Conservation (phyloP, 176 grass and related monocot genomes). For the Rhipidocladum racemiflorum region DNA sequence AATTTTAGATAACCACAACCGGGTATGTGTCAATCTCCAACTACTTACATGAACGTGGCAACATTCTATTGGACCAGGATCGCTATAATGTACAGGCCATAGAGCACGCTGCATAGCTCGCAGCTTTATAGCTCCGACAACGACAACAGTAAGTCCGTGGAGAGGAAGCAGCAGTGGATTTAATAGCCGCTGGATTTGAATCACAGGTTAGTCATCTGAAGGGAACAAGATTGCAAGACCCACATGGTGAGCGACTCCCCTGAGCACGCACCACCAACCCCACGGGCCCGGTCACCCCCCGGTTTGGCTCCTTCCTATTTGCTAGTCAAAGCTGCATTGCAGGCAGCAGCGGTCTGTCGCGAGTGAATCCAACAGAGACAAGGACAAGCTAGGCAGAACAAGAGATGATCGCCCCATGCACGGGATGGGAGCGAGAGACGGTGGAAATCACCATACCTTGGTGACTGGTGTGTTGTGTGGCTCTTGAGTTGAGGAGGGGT, state of each 20-base stretch:
- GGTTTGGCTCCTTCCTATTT: neutral
- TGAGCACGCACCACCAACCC: neutral
- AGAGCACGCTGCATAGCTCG: neutral
- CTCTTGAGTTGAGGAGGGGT: neutral
- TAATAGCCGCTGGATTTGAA: neutral
- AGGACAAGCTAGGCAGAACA: neutral
- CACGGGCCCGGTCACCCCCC: neutral
- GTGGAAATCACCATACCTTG: neutral
- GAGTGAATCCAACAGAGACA: constrained; percentile 27
- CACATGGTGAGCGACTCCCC: neutral
- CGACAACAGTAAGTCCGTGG: neutral
- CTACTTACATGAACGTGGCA: neutral
- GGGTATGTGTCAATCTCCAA: neutral
- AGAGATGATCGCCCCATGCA: neutral
- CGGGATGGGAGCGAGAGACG: neutral
- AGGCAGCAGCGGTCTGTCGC: constrained; percentile 26
- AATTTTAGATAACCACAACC: neutral
- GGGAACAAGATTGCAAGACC: neutral
- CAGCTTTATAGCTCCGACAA: neutral
- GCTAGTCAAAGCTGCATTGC: constrained; percentile 34
- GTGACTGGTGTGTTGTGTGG: neutral
- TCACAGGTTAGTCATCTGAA: neutral
- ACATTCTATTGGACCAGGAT: neutral
- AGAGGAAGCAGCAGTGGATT: neutral
- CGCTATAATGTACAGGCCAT: neutral